Percentiles rank a stretch among this genome's conserved stretches.
Evolutionary conservation across 2,329 filamentous ascomycete species (phyloP).

Genomic region (Escovopsis sp.): DNA sequence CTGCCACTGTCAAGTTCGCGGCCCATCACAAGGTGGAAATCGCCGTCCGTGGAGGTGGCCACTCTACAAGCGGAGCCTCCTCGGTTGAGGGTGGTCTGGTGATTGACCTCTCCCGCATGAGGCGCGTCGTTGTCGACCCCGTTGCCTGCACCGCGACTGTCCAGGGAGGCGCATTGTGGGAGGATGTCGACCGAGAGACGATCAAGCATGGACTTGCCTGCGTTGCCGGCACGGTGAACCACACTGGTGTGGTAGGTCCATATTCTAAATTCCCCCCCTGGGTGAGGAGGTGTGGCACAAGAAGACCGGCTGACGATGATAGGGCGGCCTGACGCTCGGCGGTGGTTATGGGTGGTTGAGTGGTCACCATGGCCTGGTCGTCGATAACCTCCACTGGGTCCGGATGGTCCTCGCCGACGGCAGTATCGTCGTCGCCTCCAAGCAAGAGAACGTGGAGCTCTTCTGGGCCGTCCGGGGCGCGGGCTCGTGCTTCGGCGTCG

Average conservation of each 20-base stretch:
- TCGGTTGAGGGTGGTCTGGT: slow-evolving; percentile 34
- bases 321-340: slow-evolving; percentile 36
- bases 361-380: slow-evolving; percentile 35
- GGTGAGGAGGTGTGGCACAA: background rate
- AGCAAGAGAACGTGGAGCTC: slow-evolving; percentile 25
- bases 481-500: slow-evolving; percentile 29
- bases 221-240: slow-evolving; percentile 46
- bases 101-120: slow-evolving; percentile 38
- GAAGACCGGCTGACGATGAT: too few relatives aligned
- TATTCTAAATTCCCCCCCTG: background rate
- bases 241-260: slow-evolving; percentile 37
- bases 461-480: slow-evolving; percentile 36
- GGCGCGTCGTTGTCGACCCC: slow-evolving; percentile 25
- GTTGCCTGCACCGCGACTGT: slow-evolving; percentile 27
- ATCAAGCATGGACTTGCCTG: slow-evolving; percentile 36
- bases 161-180: slow-evolving; percentile 37
- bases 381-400: slow-evolving; percentile 26
- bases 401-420: slow-evolving; percentile 26
- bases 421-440: slow-evolving; percentile 21
- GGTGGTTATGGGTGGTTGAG: slow-evolving; percentile 45
- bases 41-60: slow-evolving; percentile 38
- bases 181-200: slow-evolving; percentile 36
- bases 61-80: slow-evolving; percentile 36
- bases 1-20: slow-evolving; percentile 12
- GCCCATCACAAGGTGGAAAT: slow-evolving; percentile 27